These are phyloP conservation scores for Narthecium ossifragum DNA, from an alignment of 106 monocot genomes.

Conservation along the genomic window DNA sequence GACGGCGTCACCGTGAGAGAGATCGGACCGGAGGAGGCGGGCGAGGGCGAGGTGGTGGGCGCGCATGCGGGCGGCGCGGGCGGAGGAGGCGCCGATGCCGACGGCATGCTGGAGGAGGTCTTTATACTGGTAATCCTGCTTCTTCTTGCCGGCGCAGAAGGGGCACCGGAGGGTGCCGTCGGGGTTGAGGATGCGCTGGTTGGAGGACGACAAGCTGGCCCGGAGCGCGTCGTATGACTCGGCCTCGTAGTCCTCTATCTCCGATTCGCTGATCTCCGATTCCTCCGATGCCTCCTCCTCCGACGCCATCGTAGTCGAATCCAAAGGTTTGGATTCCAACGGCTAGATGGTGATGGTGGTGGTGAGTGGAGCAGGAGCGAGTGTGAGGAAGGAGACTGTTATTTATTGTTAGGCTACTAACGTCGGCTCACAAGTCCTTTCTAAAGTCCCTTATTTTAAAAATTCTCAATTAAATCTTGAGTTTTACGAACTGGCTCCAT, in stretches of 20 bases:
- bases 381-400: too few species aligned
- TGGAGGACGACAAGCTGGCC: too few species aligned
- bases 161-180: constrained; percentile 50
- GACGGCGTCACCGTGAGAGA: too few species aligned
- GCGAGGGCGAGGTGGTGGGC: constrained; percentile 52
- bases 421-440: too few species aligned
- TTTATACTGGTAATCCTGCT: constrained; percentile 47
- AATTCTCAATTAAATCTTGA: too few species aligned
- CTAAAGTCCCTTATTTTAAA: too few species aligned
- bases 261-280: constrained; percentile 46
- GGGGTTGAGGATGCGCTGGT: constrained; percentile 30
- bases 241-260: constrained; percentile 37
- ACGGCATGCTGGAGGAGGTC: constrained; percentile 54
- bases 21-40: constrained; percentile 22
- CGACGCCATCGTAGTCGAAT: not conserved
- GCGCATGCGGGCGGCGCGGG: constrained; percentile 17
- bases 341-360: not conserved
- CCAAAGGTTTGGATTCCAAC: not conserved
- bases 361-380: not conserved
- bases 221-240: constrained; percentile 23
- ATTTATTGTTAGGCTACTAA: too few species aligned
- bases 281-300: constrained; percentile 20
- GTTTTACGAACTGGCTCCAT: too few species aligned
- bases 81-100: constrained; percentile 35
- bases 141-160: constrained; percentile 59